phyloP scores from a whole-genome alignment of 257 asterid species.

The Nicotiana noctiflora region DNA sequence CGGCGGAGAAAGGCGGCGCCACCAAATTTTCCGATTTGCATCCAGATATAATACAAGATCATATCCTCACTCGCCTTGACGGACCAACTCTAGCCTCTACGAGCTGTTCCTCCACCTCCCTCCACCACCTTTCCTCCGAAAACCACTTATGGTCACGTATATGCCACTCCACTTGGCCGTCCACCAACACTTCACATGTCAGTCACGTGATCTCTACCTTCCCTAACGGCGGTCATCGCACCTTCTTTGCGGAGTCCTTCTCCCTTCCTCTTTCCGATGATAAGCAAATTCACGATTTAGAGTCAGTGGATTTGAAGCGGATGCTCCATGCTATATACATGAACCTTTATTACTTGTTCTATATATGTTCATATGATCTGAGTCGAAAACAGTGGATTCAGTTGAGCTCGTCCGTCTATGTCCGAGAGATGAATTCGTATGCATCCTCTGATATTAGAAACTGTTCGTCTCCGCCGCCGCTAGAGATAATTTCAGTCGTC shows the following conservation, averaged over 20 bases:
- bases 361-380: neutral
- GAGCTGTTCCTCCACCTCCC: conserved; percentile 49
- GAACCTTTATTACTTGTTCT: neutral
- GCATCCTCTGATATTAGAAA: neutral
- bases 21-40: conserved; percentile 40
- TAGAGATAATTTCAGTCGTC: conserved; percentile 65
- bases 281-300: neutral
- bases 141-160: conserved; percentile 42
- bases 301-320: neutral
- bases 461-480: conserved; percentile 29
- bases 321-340: neutral
- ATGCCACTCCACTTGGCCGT: conserved; percentile 82
- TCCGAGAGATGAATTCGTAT: neutral
- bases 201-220: conserved; percentile 36
- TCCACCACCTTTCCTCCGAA: conserved; percentile 53
- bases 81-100: conserved; percentile 60
- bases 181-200: conserved; percentile 43
- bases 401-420: neutral
- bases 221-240: conserved; percentile 58
- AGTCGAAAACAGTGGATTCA: neutral
- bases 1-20: conserved; percentile 20
- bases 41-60: conserved; percentile 47
- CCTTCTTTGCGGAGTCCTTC: conserved; percentile 57
- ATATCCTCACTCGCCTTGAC: conserved; percentile 56
- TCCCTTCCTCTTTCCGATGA: conserved; percentile 21